Evolutionary conservation across 495 filamentous ascomycete genomes (phyloP), one percentile per base, ranked within the genome.

Genomic region (Lasiosphaeris hirsuta): DNA sequence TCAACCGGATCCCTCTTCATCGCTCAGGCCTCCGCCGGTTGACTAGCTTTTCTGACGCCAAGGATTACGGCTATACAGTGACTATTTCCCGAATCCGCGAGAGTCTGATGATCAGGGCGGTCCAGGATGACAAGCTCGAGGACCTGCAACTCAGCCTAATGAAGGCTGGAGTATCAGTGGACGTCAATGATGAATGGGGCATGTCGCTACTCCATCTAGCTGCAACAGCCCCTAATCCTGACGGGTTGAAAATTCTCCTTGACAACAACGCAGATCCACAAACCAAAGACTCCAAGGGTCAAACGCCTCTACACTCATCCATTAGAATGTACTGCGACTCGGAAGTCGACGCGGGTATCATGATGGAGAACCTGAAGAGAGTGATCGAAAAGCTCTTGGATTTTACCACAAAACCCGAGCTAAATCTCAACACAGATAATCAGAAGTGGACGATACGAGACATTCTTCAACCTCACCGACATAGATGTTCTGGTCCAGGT

Each of bases 301-400:
- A 51, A 19, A 51, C 49, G n/a, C 49, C 49, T 4, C 49, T 51
- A 35, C 49, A 51, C 49, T 18, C 13, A 9, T 33, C 49, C 33
- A 38, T 51, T 14, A 9, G 33, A 17, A 51, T n/a, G 35, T 51
- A 39, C 17, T 51, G 36, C 49, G 36, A 51, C 7, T 9, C 7
- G 7, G 42, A 14, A 4, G 42, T 8, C 19, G 34, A 2, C 15
- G 49, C n/a, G 4, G 15, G 8, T 23, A 39, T 39, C 10, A 15
- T 13, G 33, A 34, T 10, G 33, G 49, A 40, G 9, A 3, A 15
- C 7, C 34, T 51, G n/a, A 38, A 18, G 10, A 39, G 4, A 1
- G 18, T 51, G 33, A 51, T 51, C 36, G 7, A n/a, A 11, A 34
- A 38, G 35, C 49, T 51, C n/a, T 18, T 51, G 4, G 11, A 40